A percentile compares a stretch with the other conserved stretches of the same genome.
Evolutionary conservation across 2,329 filamentous ascomycete species (phyloP).

Genomic region (Aureobasidium vineae): DNA sequence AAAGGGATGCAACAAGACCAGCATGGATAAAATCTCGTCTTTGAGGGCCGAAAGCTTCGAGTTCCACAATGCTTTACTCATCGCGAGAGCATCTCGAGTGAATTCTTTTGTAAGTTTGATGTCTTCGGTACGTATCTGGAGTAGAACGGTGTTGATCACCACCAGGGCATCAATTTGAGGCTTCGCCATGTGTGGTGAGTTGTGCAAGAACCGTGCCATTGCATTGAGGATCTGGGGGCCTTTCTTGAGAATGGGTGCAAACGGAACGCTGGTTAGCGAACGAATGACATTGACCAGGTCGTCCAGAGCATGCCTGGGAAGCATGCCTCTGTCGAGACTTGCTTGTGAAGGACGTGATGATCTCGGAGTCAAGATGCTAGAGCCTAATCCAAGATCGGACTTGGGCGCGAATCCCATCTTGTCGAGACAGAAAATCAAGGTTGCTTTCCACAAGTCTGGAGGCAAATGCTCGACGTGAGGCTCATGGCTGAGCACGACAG

Average conservation of each 20-base stretch:
- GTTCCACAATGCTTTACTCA: slow-evolving; percentile 75
- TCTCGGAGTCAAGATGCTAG: slow-evolving; percentile 31
- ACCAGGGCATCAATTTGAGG: slow-evolving; percentile 72
- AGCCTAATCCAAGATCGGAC: slow-evolving; percentile 16
- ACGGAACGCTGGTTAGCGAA: slow-evolving; percentile 35
- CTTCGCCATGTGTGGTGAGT: slow-evolving; percentile 54
- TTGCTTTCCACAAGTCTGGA: slow-evolving; percentile 63
- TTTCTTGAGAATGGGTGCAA: slow-evolving; percentile 44
- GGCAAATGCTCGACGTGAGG: slow-evolving; percentile 79
- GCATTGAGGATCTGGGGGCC: slow-evolving; percentile 57
- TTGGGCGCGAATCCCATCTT: slow-evolving; percentile 47
- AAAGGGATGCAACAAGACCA: slow-evolving; percentile 59
- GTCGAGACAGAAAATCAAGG: slow-evolving; percentile 68
- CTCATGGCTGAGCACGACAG: slow-evolving; percentile 66
- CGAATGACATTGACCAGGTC: slow-evolving; percentile 36
- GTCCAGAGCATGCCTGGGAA: slow-evolving; percentile 32
- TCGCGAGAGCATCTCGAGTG: slow-evolving; percentile 62
- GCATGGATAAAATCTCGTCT: slow-evolving; percentile 70
- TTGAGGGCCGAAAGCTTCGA: slow-evolving; percentile 65
- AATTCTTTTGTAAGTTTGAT: slow-evolving; percentile 60
- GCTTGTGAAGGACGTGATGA: slow-evolving; percentile 33
- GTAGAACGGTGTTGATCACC: slow-evolving; percentile 69
- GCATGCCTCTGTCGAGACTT: slow-evolving; percentile 4
- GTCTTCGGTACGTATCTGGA: slow-evolving; percentile 66
- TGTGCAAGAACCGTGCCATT: slow-evolving; percentile 58